phyloP scores from a whole-genome alignment of 805 yeast genomes.

The Teunomyces cretensis region DNA sequence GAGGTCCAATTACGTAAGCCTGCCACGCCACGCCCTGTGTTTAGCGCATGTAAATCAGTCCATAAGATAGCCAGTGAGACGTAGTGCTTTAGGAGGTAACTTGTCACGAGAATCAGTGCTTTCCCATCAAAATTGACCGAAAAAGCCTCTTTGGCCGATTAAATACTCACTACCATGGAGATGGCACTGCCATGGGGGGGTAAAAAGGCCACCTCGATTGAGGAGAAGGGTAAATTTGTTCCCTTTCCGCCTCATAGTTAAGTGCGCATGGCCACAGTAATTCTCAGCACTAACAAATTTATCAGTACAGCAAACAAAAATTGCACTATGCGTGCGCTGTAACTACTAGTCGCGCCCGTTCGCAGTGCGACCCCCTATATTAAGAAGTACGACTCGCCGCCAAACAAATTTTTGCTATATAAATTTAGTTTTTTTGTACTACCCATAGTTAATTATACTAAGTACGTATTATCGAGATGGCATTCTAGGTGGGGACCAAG shows the following conservation, averaged over 20 bases:
- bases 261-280: constrained; percentile 8
- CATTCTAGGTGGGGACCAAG: background rate
- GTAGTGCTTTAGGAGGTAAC: too few relatives aligned
- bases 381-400: constrained; percentile 5
- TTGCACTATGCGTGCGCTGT: constrained; percentile 2
- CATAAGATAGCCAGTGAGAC: too few relatives aligned
- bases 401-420: constrained; percentile 2
- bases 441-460: constrained; percentile 5
- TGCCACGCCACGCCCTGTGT: too few relatives aligned
- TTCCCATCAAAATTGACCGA: too few relatives aligned
- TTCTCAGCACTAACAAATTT: constrained; percentile 13
- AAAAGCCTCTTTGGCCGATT: too few relatives aligned
- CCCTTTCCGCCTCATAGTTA: constrained; percentile 7
- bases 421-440: constrained; percentile 3
- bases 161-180: too few relatives aligned
- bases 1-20: too few relatives aligned
- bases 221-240: constrained; percentile 5
- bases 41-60: too few relatives aligned
- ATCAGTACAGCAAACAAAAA: constrained; percentile 13
- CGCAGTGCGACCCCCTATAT: constrained; percentile 4
- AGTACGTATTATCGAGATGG: constrained; percentile 5
- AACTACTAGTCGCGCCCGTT: background rate
- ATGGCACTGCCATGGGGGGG: background rate
- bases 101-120: too few relatives aligned
- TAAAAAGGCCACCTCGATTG: background rate